These are phyloP conservation scores for Colletotrichum godetiae DNA, from an alignment of 2,329 filamentous ascomycete species.

Conservation along the genomic window DNA sequence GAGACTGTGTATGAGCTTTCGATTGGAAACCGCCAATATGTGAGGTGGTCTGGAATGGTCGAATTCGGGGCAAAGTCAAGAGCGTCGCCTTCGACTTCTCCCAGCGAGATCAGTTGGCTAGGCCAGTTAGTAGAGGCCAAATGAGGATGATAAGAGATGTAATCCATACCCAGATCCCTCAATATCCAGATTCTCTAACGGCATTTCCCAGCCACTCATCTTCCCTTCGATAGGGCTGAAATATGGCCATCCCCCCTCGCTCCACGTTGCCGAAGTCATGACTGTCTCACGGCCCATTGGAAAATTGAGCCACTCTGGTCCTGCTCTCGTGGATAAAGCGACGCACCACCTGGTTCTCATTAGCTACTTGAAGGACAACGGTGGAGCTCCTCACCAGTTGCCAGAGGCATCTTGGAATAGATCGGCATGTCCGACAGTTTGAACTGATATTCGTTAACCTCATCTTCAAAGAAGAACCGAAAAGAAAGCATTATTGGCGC, in stretches of 20 bases:
- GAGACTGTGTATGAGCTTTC: slow-evolving; percentile 58
- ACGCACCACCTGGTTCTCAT: slow-evolving; percentile 46
- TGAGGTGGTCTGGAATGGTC: slow-evolving; percentile 63
- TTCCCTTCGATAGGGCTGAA: slow-evolving; percentile 40
- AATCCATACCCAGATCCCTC: slow-evolving; percentile 47
- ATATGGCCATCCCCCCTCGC: slow-evolving; percentile 45
- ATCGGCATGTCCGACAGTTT: slow-evolving; percentile 68
- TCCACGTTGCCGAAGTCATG: slow-evolving; percentile 52
- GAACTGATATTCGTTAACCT: slow-evolving; percentile 41
- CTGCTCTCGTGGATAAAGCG: slow-evolving; percentile 53
- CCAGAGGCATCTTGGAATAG: slow-evolving; percentile 60
- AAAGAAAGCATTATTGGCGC: neutral
- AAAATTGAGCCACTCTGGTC: slow-evolving; percentile 49
- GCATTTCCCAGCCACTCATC: slow-evolving; percentile 51
- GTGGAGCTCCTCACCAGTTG: slow-evolving; percentile 43
- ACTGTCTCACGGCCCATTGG: slow-evolving; percentile 57
- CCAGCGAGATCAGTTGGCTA: slow-evolving; percentile 42
- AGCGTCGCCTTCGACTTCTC: slow-evolving; percentile 50
- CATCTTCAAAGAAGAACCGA: neutral
- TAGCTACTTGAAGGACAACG: neutral
- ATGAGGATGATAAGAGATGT: neutral
- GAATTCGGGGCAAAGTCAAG: slow-evolving; percentile 58
- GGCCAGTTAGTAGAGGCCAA: neutral
- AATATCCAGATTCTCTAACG: slow-evolving; percentile 44
- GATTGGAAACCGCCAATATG: slow-evolving; percentile 66